phyloP scores from a whole-genome alignment of 768 basidiomycete genomes.

The Mycena pura region DNA sequence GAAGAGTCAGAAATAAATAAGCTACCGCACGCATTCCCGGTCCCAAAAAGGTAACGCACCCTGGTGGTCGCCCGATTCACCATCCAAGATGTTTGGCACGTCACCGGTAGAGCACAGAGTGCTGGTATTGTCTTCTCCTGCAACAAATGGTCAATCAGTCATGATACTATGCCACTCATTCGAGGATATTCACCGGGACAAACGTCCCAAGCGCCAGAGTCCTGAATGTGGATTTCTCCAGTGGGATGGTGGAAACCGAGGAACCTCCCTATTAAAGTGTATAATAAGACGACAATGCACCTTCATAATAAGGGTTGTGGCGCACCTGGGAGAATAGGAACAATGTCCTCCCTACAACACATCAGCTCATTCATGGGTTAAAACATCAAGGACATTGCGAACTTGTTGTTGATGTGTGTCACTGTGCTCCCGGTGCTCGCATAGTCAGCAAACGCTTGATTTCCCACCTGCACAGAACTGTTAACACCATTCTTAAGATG shows the following conservation, averaged over 20 bases:
- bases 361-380: neutral
- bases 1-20: no score
- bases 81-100: no score
- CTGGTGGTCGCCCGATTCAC: no score
- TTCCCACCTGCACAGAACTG: conserved; percentile 49
- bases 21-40: no score
- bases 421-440: conserved; percentile 57
- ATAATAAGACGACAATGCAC: neutral
- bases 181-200: no score
- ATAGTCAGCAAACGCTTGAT: conserved; percentile 67
- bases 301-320: neutral
- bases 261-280: conserved; percentile 33
- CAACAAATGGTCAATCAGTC: no score
- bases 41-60: no score
- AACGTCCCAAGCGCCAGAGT: conserved; percentile 33
- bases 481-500: conserved; percentile 18
- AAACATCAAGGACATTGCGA: neutral
- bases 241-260: conserved; percentile 48
- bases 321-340: conserved; percentile 42
- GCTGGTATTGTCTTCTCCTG: no score
- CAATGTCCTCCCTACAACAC: conserved; percentile 30
- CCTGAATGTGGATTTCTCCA: conserved; percentile 50
- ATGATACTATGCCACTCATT: no score
- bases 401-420: conserved; percentile 69
- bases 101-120: no score